Evolutionary conservation across 2,329 filamentous ascomycete genomes (phyloP).

Genomic region (Xylaria multiplex): DNA sequence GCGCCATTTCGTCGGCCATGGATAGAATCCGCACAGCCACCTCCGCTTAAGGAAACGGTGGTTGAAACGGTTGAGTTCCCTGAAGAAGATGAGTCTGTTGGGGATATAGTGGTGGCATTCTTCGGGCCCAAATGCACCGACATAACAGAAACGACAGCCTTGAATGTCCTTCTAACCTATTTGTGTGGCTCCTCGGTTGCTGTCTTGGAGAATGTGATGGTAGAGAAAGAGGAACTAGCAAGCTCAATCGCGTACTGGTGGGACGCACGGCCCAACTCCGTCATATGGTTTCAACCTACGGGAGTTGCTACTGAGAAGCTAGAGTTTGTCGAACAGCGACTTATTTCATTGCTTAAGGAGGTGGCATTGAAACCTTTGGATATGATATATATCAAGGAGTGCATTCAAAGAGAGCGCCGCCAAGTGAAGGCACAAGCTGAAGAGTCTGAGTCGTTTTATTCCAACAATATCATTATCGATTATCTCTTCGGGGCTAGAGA

Average conservation of each 20-base stretch:
- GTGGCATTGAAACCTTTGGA: conserved; percentile 84
- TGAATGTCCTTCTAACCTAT: conserved; percentile 85
- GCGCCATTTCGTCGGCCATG: conserved; percentile 87
- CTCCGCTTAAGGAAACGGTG: conserved; percentile 75
- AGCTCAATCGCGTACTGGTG: conserved; percentile 84
- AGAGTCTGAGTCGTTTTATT: conserved; percentile 81
- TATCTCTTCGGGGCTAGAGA: conserved; percentile 90
- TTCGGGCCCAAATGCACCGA: conserved; percentile 86
- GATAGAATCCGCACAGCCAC: conserved; percentile 85
- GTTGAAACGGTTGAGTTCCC: conserved; percentile 89
- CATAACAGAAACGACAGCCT: conserved; percentile 71
- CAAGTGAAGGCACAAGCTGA: conserved; percentile 88
- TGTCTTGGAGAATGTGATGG: conserved; percentile 87
- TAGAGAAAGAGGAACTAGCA: conserved; percentile 91
- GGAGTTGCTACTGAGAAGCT: conserved; percentile 90
- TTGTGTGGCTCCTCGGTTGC: conserved; percentile 93
- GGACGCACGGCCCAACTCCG: conserved; percentile 80
- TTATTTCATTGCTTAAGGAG: conserved; percentile 85
- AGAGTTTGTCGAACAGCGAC: conserved; percentile 81
- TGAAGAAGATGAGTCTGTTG: conserved; percentile 93
- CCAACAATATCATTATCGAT: conserved; percentile 87
- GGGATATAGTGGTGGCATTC: conserved; percentile 86
- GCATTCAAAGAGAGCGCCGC: conserved; percentile 81
- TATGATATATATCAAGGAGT: conserved; percentile 89
- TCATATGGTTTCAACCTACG: conserved; percentile 87